Evolutionary conservation across 441 rosid species (phyloP), one percentile per base, ranked within the genome.

Genomic region (Aleurites moluccanus): DNA sequence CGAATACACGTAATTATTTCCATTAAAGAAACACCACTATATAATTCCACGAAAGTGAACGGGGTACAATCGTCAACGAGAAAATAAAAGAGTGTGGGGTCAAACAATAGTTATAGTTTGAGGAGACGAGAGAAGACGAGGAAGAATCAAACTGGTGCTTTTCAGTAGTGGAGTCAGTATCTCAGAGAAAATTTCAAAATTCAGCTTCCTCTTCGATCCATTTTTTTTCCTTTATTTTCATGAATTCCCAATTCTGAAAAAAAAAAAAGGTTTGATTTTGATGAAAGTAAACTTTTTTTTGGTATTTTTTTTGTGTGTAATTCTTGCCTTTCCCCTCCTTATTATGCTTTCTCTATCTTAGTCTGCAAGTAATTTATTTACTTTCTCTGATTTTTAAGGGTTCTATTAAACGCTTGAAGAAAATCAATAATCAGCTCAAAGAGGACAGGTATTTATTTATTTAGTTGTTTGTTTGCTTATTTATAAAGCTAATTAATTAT

Each of bases 1-100:
- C 15, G 10, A 45, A 9, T 11, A 10, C 15, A 45, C 15, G 49
- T 3, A 9, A 45, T n/a, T n/a, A n/a, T n/a, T n/a, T n/a, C n/a
- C n/a, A n/a, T n/a, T n/a, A n/a, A n/a, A n/a, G n/a, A n/a, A n/a
- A n/a, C n/a, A n/a, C n/a, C n/a, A n/a, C n/a, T n/a, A n/a, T n/a
- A n/a, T n/a, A 57, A 57, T 57, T 21, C 16, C 45, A 21, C n/a
- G 10, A 10, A 3, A 28, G 10, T 33, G 40, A 10, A 73, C 47
- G 76, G 68, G 64, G n/a, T 27, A 25, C 30, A 53, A 47, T 61
- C 11, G 77, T 67, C 65, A 74, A 9, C 2, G 23, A 72, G 35
- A 47, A 67, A 57, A 59, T n/a, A n/a, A n/a, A n/a, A n/a, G n/a
- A n/a, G n/a, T n/a, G 5, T 3, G 15, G n/a, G 28, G 38, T 49